These are phyloP conservation scores for Rheum nobile DNA, from an alignment of 148 eudicot species.

Conservation along the genomic window DNA sequence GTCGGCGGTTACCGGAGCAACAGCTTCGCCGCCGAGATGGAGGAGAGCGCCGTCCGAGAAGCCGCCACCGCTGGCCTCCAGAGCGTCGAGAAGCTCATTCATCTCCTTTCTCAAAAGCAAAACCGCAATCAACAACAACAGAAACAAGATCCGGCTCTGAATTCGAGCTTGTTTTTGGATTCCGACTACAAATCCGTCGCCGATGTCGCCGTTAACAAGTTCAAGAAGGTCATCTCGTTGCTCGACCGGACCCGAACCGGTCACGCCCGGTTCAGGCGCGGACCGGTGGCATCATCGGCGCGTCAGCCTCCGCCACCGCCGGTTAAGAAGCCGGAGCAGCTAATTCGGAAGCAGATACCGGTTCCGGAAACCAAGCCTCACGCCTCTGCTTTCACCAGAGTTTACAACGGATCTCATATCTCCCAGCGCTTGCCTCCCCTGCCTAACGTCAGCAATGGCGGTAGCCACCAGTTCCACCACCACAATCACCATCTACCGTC, in stretches of 20 bases:
- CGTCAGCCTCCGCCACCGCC: constrained; percentile 11
- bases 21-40: constrained; percentile 25
- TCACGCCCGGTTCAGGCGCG: constrained; percentile 88
- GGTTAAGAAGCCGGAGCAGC: not conserved
- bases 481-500: not conserved
- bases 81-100: constrained; percentile 72
- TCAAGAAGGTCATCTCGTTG: constrained; percentile 68
- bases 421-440: constrained; percentile 64
- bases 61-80: constrained; percentile 73
- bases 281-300: constrained; percentile 26
- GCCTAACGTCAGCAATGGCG: constrained; percentile 11
- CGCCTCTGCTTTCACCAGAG: constrained; percentile 24
- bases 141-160: not conserved
- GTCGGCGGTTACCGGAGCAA: constrained; percentile 20
- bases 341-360: not conserved
- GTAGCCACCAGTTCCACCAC: not conserved
- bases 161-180: not conserved
- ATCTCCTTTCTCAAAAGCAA: constrained; percentile 41
- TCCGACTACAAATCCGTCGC: constrained; percentile 56
- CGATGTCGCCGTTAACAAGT: constrained; percentile 69
- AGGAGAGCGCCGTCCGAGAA: constrained; percentile 59
- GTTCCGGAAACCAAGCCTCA: constrained; percentile 18
- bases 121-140: constrained; percentile 9
- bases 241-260: constrained; percentile 71
- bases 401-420: constrained; percentile 38